Base-by-base conservation (phyloP, 208 protist genomes). In the Crithidia expoeki region DNA sequence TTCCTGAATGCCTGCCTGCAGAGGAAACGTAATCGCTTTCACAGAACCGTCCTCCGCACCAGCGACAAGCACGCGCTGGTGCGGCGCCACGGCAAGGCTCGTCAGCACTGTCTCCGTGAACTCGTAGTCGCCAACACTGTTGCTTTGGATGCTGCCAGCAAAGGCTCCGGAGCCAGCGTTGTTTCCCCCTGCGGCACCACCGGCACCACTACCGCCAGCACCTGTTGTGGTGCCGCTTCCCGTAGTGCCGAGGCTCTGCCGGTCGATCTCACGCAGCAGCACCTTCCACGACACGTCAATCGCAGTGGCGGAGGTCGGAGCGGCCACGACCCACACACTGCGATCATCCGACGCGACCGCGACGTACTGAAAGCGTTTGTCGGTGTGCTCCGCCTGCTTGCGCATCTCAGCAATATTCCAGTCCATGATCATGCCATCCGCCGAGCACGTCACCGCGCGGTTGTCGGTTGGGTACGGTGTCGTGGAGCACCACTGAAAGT, bases 371-470 rank as follows among this genome's bases (percentile, higher is more conserved):
- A 87, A 97, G 33, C 81, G 83, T 79, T 98, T 98, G 72, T 96
- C 89, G 2, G 90, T 72, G 81, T 96, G 86, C 66, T 99, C 96
- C 59, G 78, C 76, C 47, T 87, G 83, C 68, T 98, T 95, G 25
- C 86, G 92, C 68, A 95, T 81, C 53, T 95, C 89, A 27, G 71
- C 69, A 9, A 97, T 73, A 66, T 85, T 89, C 94, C 95, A 98
- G 76, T 98, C 93, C 62, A 98, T 96, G 30, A 98, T 89, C 61
- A 98, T 90, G 63, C 98, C 98, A 71, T 99, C 97, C 51, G 84
- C 74, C 23, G 96, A 97, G 68, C 86, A 92, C 7, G 92, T 96
- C 44, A 98, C 63, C 34, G 98, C 74, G 34, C 84, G 70, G 59
- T 94, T 90, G 79, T 99, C 98, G 28, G 96, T 96, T 11, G 92